A percentile compares a stretch with the other conserved stretches of the same genome.
phyloP scores from a whole-genome alignment of 2,329 filamentous ascomycete genomes.

The Didymosphaeria variabile region DNA sequence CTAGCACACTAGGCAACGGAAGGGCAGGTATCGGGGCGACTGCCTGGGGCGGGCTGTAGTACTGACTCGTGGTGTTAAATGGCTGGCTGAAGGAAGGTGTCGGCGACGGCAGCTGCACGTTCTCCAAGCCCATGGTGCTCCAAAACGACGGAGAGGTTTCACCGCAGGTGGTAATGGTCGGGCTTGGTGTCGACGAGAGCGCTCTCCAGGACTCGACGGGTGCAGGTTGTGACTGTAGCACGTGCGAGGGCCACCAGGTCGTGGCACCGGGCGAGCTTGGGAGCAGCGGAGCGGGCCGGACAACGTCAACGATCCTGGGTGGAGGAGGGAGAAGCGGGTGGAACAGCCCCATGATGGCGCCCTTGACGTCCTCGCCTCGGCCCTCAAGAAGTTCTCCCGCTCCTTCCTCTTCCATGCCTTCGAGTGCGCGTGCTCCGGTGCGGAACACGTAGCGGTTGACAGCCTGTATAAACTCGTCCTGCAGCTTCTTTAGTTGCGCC shows the following conservation, averaged over 20 bases:
- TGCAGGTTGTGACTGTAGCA: slow-evolving; percentile 71
- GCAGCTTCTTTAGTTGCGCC: slow-evolving; percentile 93
- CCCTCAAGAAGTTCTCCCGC: slow-evolving; percentile 91
- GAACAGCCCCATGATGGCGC: slow-evolving; percentile 82
- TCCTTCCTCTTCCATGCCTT: slow-evolving; percentile 96
- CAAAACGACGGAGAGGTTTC: slow-evolving; percentile 79
- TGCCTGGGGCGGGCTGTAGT: slow-evolving; percentile 81
- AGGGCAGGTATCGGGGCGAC: slow-evolving; percentile 78
- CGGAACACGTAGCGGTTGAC: slow-evolving; percentile 98
- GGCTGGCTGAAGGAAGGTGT: slow-evolving; percentile 83
- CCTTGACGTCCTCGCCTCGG: slow-evolving; percentile 93
- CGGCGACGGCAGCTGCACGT: slow-evolving; percentile 77
- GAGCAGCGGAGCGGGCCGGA: slow-evolving; percentile 84
- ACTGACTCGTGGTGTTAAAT: slow-evolving; percentile 74
- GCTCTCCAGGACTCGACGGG: slow-evolving; percentile 90
- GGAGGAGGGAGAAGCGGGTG: slow-evolving; percentile 85
- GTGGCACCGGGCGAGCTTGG: slow-evolving; percentile 79
- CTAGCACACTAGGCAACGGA: slow-evolving; percentile 85
- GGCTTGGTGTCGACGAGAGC: slow-evolving; percentile 85
- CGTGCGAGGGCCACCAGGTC: slow-evolving; percentile 73
- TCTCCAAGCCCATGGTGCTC: slow-evolving; percentile 78
- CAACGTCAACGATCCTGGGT: slow-evolving; percentile 86
- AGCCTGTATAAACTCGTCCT: slow-evolving; percentile 95
- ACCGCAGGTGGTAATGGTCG: slow-evolving; percentile 71
- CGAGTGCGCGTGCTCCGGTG: slow-evolving; percentile 85